Conservation (phyloP, 169 alveolate species). For the Miamiensis avidus region DNA sequence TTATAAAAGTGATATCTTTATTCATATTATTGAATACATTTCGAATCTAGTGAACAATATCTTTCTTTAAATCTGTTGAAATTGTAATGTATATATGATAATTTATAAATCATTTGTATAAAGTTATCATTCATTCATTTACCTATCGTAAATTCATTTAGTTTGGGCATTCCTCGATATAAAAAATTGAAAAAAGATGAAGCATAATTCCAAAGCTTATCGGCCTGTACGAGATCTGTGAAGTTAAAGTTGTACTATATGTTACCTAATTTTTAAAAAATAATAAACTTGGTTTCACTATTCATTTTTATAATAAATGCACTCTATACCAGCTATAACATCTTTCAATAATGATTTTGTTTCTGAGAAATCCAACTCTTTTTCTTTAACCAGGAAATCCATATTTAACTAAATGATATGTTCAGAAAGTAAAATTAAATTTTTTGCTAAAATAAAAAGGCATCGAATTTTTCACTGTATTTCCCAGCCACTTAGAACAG, state of each 20-base stretch:
- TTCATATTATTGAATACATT: neutral
- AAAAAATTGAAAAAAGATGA: conserved; percentile 11
- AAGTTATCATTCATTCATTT: too few species aligned
- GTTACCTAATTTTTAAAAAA: neutral
- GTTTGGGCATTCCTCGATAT: conserved; percentile 18
- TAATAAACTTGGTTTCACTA: neutral
- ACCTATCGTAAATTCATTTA: conserved; percentile 22
- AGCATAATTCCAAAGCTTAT: conserved; percentile 15
- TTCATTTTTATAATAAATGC: neutral
- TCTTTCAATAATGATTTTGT: conserved; percentile 1
- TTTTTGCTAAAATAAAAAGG: conserved; percentile 13
- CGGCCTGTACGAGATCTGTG: conserved; percentile 1
- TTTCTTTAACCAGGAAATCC: conserved; percentile 12
- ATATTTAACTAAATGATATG: neutral
- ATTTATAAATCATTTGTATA: neutral
- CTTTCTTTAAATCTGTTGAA: neutral
- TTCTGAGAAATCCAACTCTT: conserved; percentile 24
- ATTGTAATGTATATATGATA: neutral
- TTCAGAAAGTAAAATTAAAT: neutral
- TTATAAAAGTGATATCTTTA: conserved; percentile 25
- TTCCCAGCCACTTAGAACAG: neutral
- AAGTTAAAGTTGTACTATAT: neutral
- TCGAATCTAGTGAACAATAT: neutral
- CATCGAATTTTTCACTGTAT: conserved; percentile 21
- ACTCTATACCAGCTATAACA: neutral